Percentiles rank a stretch among this genome's conserved stretches.
phyloP scores from a whole-genome alignment of 345 rosid genomes.

The Gossypium turneri region DNA sequence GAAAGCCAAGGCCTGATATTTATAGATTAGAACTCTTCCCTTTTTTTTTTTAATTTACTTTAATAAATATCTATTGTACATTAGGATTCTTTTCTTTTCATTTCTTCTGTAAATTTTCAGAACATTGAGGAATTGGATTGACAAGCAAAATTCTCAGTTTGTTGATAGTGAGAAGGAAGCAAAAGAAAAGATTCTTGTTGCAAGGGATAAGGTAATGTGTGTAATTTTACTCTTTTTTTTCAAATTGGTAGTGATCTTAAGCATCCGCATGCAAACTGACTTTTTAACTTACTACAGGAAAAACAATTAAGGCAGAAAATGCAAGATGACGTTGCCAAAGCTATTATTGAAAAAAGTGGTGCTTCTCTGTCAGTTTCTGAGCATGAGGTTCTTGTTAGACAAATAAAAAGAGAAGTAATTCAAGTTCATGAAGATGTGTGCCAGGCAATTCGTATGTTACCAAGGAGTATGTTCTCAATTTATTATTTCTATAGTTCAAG shows the following conservation, averaged over 20 bases:
- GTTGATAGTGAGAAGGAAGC: conserved; percentile 45
- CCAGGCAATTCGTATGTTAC: conserved; percentile 31
- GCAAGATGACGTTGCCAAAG: conserved; percentile 56
- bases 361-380: conserved; percentile 44
- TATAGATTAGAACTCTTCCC: background rate
- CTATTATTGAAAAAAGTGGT: conserved; percentile 39
- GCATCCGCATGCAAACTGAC: background rate
- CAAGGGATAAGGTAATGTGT: conserved; percentile 55
- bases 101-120: conserved; percentile 26
- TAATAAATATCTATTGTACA: background rate
- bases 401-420: conserved; percentile 46
- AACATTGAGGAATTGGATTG: conserved; percentile 55
- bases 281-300: conserved; percentile 37
- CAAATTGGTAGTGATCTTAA: background rate
- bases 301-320: conserved; percentile 50
- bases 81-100: background rate
- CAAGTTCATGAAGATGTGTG: conserved; percentile 47
- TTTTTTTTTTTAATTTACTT: background rate
- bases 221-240: conserved; percentile 19
- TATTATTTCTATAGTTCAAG: conserved; percentile 4
- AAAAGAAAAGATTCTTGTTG: conserved; percentile 45
- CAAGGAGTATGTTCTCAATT: conserved; percentile 37
- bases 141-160: conserved; percentile 38
- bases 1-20: background rate
- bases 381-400: conserved; percentile 40